Evolutionary conservation across 2,329 filamentous ascomycete species (phyloP).

Genomic region (Metarhizium album): DNA sequence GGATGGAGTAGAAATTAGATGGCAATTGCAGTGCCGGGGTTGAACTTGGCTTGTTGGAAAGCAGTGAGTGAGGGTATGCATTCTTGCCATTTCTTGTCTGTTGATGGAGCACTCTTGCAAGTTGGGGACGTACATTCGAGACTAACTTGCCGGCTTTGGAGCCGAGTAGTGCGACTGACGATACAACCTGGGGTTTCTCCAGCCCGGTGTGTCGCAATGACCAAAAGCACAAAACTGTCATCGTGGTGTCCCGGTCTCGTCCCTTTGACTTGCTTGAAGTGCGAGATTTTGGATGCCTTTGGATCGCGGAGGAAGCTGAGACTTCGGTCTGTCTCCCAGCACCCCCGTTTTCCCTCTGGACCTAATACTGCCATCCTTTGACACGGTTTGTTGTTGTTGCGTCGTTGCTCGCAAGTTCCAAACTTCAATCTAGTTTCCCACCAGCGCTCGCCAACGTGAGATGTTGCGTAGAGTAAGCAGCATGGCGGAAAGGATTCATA

Average conservation of each 20-base stretch:
- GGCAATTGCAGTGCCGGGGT: too few species aligned
- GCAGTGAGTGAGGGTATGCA: too few species aligned
- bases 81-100: too few species aligned
- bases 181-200: not conserved
- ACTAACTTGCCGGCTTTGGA: too few species aligned
- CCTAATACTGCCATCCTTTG: not conserved
- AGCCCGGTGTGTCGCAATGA: not conserved
- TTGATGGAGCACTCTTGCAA: too few species aligned
- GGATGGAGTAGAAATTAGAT: too few species aligned
- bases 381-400: not conserved
- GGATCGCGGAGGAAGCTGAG: too few species aligned
- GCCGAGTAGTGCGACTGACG: not conserved
- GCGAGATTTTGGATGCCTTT: not conserved
- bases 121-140: too few species aligned
- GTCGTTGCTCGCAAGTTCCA: not conserved
- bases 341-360: too few species aligned
- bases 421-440: not conserved
- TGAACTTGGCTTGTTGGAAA: too few species aligned
- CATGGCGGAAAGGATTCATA: not conserved
- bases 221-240: not conserved
- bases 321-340: too few species aligned
- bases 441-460: not conserved
- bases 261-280: not conserved
- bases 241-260: not conserved
- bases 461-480: not conserved